Conservation (phyloP, 495 filamentous ascomycete species). For the Terfezia boudieri region DNA sequence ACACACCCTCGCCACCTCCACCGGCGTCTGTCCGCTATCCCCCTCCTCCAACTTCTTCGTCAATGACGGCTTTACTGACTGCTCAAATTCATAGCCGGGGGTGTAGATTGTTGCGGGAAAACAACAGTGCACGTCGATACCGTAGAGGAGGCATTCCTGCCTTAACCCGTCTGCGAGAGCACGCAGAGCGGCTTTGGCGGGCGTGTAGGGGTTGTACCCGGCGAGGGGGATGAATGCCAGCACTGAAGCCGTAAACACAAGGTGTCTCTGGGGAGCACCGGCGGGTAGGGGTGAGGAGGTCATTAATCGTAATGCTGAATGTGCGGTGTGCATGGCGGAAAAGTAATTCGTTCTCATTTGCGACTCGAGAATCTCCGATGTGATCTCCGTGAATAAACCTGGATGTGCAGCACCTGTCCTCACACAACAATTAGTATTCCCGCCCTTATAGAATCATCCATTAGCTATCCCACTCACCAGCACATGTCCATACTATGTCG, state of each 20-base stretch:
- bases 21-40: slow-evolving; percentile 57
- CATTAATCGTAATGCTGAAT: slow-evolving; percentile 43
- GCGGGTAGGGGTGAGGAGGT: slow-evolving; percentile 22
- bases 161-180: slow-evolving; percentile 59
- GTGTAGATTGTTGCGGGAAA: slow-evolving; percentile 65
- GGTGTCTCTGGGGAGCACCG: slow-evolving; percentile 32
- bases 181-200: slow-evolving; percentile 67
- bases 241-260: slow-evolving; percentile 70
- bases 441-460: neutral
- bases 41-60: slow-evolving; percentile 62
- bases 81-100: slow-evolving; percentile 57
- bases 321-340: slow-evolving; percentile 68
- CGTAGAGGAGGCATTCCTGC: slow-evolving; percentile 68
- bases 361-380: slow-evolving; percentile 36
- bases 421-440: neutral
- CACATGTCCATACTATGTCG: slow-evolving; percentile 83
- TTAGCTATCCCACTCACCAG: slow-evolving; percentile 16
- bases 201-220: slow-evolving; percentile 73
- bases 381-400: slow-evolving; percentile 52
- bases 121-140: slow-evolving; percentile 60
- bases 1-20: slow-evolving; percentile 48
- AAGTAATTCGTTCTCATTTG: slow-evolving; percentile 92
- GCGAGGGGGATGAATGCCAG: slow-evolving; percentile 51
- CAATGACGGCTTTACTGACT: slow-evolving; percentile 55
- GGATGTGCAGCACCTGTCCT: slow-evolving; percentile 41